Evolutionary conservation across 805 yeast genomes (phyloP).

Genomic region (Candida stauntonica): DNA sequence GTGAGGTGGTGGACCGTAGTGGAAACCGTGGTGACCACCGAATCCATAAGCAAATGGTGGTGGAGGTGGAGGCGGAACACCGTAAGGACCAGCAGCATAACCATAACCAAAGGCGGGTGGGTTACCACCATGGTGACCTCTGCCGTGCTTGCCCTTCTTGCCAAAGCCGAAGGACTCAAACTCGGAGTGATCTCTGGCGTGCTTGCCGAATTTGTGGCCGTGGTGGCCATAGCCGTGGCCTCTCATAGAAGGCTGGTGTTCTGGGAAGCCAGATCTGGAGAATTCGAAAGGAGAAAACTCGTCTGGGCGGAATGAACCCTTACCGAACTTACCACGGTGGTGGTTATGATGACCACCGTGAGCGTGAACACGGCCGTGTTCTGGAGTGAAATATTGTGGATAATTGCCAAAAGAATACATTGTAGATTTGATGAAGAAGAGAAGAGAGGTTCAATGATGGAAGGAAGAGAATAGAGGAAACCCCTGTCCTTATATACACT

Average conservation of each 20-base stretch:
- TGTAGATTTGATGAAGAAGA: background rate
- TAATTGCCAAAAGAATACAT: conserved; percentile 1
- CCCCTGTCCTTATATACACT: too few relatives aligned
- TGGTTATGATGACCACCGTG: background rate
- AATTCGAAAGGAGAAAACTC: conserved; percentile 2
- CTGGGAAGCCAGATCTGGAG: conserved; percentile 1
- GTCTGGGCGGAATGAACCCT: background rate
- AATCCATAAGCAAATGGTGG: background rate
- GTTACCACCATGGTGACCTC: conserved; percentile 1
- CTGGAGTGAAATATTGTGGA: too few relatives aligned
- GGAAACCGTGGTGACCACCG: background rate
- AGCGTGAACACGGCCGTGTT: too few relatives aligned
- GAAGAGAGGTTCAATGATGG: background rate
- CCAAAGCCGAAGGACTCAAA: background rate
- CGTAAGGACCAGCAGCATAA: too few relatives aligned
- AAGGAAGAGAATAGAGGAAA: background rate
- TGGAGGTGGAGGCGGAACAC: background rate
- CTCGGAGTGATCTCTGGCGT: background rate
- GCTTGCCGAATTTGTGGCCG: background rate
- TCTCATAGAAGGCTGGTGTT: background rate
- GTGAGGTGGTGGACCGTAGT: background rate
- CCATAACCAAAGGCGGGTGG: background rate
- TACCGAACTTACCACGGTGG: background rate
- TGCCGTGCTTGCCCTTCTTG: background rate
- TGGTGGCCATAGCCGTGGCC: conserved; percentile 2